Evolutionary conservation across 495 filamentous ascomycete genomes (phyloP).

Genomic region (Chaetomium cochliodes): DNA sequence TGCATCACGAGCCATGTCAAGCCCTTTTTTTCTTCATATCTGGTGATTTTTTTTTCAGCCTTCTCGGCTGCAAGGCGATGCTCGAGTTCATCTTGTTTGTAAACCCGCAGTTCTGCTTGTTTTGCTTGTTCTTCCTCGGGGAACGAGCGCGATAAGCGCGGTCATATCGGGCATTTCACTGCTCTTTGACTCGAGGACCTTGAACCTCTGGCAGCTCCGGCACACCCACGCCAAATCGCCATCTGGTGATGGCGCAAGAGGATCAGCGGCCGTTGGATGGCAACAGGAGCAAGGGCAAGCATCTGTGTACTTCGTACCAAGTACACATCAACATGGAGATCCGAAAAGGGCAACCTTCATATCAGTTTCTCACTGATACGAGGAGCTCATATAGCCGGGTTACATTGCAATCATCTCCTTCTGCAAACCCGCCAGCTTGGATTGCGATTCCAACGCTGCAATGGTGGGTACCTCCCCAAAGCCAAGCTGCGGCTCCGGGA

Average conservation of each 20-base stretch:
- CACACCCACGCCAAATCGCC: background rate
- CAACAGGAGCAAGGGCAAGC: background rate
- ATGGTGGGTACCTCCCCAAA: background rate
- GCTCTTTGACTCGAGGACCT: background rate
- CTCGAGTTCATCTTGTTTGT: too few species aligned
- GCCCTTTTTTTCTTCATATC: too few species aligned
- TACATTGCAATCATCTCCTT: background rate
- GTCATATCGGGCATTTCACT: background rate
- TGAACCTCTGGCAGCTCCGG: background rate
- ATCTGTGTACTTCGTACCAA: background rate
- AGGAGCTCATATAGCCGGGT: background rate
- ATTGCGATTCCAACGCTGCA: slow-evolving; percentile 4
- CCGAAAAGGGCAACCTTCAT: background rate
- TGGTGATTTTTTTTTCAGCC: too few species aligned
- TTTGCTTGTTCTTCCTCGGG: background rate
- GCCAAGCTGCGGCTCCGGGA: slow-evolving; percentile 14
- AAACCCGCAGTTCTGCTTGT: background rate
- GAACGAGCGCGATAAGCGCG: slow-evolving; percentile 9
- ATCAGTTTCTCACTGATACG: background rate
- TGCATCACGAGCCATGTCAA: background rate
- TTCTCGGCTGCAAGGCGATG: too few species aligned
- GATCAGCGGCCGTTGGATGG: slow-evolving; percentile 8
- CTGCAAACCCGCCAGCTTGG: slow-evolving; percentile 13
- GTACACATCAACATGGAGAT: background rate
- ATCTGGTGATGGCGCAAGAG: slow-evolving; percentile 10